Evolutionary conservation across 75 land plant genomes (phyloP), one percentile per base, ranked within the genome.

Genomic region (Picea glauca): DNA sequence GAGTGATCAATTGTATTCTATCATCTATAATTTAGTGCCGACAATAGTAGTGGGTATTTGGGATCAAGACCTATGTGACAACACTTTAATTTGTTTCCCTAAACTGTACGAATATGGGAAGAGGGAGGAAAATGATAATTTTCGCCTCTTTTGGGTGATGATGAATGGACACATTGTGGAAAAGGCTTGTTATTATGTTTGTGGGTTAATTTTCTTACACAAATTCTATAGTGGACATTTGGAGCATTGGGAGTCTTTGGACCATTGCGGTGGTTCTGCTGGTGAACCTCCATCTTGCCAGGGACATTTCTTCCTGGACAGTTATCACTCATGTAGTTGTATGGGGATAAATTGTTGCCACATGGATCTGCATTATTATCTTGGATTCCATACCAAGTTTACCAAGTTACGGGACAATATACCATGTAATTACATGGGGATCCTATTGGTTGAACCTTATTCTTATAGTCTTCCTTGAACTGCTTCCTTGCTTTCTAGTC

Each of bases 91-190:
- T 5, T 73, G 78, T 57, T 84, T 82, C 78, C 94, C 97, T 30
- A 82, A 82, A 74, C 87, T 94, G 12, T 94, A 92, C 80, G 79
- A 82, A 13, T 82, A 85, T 18, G 97, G 97, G 23, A 88, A 92
- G 59, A 83, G 90, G 74, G 86, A 92, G 13, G 92, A 94, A 76
- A 80, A 88, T 58, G 92, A 94, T 73, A 92, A 90, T 63, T 91
- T 18, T 26, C 26, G 26, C 26, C 26, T 26, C 26, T 26, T 26
- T 26, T 26, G 26, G 26, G 26, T 26, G 26, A 92, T 90, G 12
- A 94, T 92, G 94, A 14, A 54, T 83, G n/a, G 97, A 94, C 79
- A 94, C 94, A 3, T 46, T 91, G 11, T 94, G 97, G 97, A 92
- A 94, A 80, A 94, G 97, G 65, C 85, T 94, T 74, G 94, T 90